Conservation (phyloP, 192 early-diverging fungal species). For the Phycomyces blakesleeanus region DNA sequence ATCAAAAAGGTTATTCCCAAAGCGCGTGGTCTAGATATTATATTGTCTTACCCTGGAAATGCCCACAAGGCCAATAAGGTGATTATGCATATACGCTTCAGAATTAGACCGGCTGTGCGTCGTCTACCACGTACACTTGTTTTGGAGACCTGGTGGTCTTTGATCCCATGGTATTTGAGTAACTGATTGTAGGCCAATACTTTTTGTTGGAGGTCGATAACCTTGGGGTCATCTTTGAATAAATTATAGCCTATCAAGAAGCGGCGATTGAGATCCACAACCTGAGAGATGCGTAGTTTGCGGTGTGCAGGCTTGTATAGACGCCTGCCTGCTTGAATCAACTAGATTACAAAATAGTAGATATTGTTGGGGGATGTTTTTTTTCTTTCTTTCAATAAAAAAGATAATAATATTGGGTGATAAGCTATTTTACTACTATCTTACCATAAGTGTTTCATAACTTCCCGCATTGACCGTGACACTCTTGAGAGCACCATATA, state of each 20-base stretch:
- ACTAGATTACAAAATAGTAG: slow-evolving; percentile 40
- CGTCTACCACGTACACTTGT: slow-evolving; percentile 59
- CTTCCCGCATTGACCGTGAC: slow-evolving; percentile 93
- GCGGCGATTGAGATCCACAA: slow-evolving; percentile 84
- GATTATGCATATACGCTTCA: slow-evolving; percentile 67
- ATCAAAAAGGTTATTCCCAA: too few species aligned
- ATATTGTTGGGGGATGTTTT: neutral
- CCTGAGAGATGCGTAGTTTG: slow-evolving; percentile 80
- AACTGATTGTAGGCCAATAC: slow-evolving; percentile 85
- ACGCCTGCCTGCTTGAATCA: slow-evolving; percentile 90
- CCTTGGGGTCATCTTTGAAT: slow-evolving; percentile 78
- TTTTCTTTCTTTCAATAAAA: too few species aligned
- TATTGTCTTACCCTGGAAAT: slow-evolving; percentile 69
- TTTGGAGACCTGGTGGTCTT: slow-evolving; percentile 93
- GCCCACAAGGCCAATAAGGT: slow-evolving; percentile 70
- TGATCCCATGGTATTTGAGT: slow-evolving; percentile 88
- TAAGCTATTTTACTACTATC: neutral
- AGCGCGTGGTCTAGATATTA: too few species aligned
- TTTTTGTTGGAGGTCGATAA: slow-evolving; percentile 71
- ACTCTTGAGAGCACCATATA: slow-evolving; percentile 75
- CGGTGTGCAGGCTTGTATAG: slow-evolving; percentile 87
- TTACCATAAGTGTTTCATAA: slow-evolving; percentile 88
- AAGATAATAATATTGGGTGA: too few species aligned
- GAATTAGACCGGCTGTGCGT: slow-evolving; percentile 62
- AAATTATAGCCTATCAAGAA: slow-evolving; percentile 81